These are phyloP conservation scores for Aaosphaeria arxii DNA, from an alignment of 2,329 filamentous ascomycete genomes.

Conservation along the genomic window DNA sequence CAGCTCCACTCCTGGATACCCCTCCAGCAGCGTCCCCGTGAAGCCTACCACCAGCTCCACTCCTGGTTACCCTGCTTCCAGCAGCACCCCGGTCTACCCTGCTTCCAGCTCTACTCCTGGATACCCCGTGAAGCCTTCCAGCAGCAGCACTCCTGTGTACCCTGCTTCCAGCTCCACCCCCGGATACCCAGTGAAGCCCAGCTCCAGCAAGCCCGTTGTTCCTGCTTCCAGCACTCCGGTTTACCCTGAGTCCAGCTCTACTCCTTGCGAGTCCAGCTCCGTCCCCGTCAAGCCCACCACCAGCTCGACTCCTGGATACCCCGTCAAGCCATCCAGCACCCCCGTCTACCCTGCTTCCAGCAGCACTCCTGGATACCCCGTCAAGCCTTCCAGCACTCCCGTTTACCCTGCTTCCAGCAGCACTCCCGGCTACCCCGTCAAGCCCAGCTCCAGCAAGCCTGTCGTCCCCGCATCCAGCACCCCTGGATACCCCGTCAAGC, in stretches of 20 bases:
- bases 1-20: conserved; percentile 1
- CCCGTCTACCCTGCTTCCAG: too few species aligned
- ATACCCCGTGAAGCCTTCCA: background rate
- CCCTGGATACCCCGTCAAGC: background rate
- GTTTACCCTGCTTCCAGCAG: background rate
- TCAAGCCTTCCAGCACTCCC: background rate
- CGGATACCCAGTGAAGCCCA: background rate
- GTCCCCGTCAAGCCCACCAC: too few species aligned
- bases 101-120: background rate
- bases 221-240: background rate
- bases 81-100: background rate
- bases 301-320: too few species aligned
- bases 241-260: too few species aligned
- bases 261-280: too few species aligned
- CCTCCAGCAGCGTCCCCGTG: background rate
- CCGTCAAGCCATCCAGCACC: too few species aligned
- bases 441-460: background rate
- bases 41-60: background rate
- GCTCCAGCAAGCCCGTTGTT: background rate
- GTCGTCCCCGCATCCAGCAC: background rate
- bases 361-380: too few species aligned
- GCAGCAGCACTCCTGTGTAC: too few species aligned
- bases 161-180: too few species aligned
- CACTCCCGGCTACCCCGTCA: conserved; percentile 1
- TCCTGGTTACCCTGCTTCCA: background rate